Evolutionary conservation across 116 monocot species (phyloP).

Genomic region (Zostera marina): DNA sequence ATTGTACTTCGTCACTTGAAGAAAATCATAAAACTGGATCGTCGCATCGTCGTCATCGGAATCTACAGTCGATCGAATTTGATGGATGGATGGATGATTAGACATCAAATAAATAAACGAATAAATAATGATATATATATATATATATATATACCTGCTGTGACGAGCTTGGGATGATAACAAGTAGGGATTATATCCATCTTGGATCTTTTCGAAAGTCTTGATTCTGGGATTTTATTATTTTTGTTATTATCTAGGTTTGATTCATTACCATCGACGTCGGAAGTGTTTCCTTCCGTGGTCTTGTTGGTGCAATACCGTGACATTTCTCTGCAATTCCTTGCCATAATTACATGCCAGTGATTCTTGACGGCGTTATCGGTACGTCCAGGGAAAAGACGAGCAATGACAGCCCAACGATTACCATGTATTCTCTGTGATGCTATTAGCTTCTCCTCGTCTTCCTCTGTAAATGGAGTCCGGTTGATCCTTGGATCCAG

Average conservation of each 20-base stretch:
- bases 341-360: conserved; percentile 71
- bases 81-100: neutral
- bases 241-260: too few relatives aligned
- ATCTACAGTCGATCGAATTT: conserved; percentile 5
- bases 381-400: conserved; percentile 40
- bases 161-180: too few relatives aligned
- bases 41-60: conserved; percentile 4
- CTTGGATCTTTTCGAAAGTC: too few relatives aligned
- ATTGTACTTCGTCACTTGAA: conserved; percentile 23
- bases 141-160: too few relatives aligned
- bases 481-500: conserved; percentile 55
- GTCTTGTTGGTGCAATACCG: conserved; percentile 3
- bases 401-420: conserved; percentile 50
- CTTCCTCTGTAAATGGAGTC: conserved; percentile 45
- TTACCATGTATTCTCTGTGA: conserved; percentile 44
- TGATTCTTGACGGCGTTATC: conserved; percentile 68
- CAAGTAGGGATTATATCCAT: too few relatives aligned
- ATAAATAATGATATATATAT: too few relatives aligned
- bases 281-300: neutral
- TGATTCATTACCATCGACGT: neutral
- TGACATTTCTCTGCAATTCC: conserved; percentile 32
- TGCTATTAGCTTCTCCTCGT: conserved; percentile 34
- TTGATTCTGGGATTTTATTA: too few relatives aligned
- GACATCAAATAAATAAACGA: too few relatives aligned
- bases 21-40: conserved; percentile 55